phyloP scores from a whole-genome alignment of 768 basidiomycete species.

The Leccinum truebloodii region DNA sequence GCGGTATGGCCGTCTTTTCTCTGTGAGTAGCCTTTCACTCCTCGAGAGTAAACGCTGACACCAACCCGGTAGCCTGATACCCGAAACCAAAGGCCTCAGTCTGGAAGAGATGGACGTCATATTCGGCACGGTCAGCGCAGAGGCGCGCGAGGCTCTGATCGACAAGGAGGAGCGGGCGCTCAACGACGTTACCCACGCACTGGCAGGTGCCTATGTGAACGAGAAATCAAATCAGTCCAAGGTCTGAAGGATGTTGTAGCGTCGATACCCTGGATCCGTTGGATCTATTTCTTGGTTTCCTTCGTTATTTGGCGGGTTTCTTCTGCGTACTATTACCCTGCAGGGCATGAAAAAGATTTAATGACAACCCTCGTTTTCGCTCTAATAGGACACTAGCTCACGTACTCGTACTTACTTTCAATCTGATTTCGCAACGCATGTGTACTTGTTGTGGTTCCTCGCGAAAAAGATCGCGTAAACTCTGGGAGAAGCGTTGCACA shows the following conservation, averaged over 20 bases:
- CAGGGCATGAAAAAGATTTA: background rate
- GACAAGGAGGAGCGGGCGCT: conserved; percentile 41
- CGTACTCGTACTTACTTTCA: background rate
- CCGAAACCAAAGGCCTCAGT: conserved; percentile 60
- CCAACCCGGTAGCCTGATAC: conserved; percentile 44
- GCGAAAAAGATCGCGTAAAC: too few relatives aligned
- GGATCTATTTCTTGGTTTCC: background rate
- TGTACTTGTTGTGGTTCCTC: too few relatives aligned
- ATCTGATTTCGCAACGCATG: background rate
- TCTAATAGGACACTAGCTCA: background rate
- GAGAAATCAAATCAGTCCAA: conserved; percentile 4
- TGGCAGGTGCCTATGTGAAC: background rate
- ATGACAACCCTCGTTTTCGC: background rate
- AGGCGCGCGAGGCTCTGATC: conserved; percentile 56
- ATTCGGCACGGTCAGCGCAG: conserved; percentile 57
- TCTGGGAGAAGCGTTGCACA: too few relatives aligned
- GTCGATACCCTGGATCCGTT: background rate
- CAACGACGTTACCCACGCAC: background rate
- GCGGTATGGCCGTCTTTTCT: conserved; percentile 67
- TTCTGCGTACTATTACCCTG: background rate
- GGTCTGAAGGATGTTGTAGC: conserved; percentile 5
- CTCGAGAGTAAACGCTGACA: background rate
- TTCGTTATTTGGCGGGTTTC: background rate
- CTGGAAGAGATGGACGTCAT: conserved; percentile 59
- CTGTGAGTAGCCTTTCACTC: conserved; percentile 42